A percentile compares a stretch with the other conserved stretches of the same genome.
Conservation (phyloP, 2,329 filamentous ascomycete species). For the Alternaria atra region DNA sequence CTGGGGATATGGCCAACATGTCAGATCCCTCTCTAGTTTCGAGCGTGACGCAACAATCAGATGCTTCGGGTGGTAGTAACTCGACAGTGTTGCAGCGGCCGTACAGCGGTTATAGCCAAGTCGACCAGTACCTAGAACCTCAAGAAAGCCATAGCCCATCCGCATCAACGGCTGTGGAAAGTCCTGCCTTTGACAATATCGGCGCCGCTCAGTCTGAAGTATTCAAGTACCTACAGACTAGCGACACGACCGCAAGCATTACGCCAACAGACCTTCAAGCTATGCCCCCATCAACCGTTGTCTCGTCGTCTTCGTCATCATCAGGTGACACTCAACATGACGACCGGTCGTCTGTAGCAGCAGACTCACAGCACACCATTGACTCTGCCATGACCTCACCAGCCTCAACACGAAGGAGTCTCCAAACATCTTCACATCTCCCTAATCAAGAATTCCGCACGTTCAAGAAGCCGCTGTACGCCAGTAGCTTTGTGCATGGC, state of each 20-base stretch:
- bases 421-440: conserved; percentile 16
- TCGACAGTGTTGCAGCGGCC: conserved; percentile 57
- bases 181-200: conserved; percentile 27
- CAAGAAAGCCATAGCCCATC: conserved; percentile 26
- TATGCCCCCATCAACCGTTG: conserved; percentile 29
- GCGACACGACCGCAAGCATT: conserved; percentile 18
- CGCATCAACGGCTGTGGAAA: conserved; percentile 19
- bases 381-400: conserved; percentile 45
- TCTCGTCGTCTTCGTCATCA: conserved; percentile 33
- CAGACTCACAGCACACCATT: conserved; percentile 22
- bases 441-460: conserved; percentile 25
- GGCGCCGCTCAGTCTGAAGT: conserved; percentile 34
- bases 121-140: conserved; percentile 32
- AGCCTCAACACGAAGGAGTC: conserved; percentile 31
- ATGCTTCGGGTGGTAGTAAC: conserved; percentile 55
- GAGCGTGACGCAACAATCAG: conserved; percentile 52
- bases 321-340: conserved; percentile 29
- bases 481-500: conserved; percentile 44
- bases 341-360: conserved; percentile 36
- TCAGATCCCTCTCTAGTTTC: conserved; percentile 56
- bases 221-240: conserved; percentile 40
- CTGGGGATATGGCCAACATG: conserved; percentile 39
- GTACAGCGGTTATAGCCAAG: conserved; percentile 48
- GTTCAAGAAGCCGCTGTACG: conserved; percentile 43
- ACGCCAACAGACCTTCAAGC: conserved; percentile 17